These are phyloP conservation scores for Ploettnerulaceae sp. DNA, from an alignment of 2,329 filamentous ascomycete genomes.

Conservation along the genomic window DNA sequence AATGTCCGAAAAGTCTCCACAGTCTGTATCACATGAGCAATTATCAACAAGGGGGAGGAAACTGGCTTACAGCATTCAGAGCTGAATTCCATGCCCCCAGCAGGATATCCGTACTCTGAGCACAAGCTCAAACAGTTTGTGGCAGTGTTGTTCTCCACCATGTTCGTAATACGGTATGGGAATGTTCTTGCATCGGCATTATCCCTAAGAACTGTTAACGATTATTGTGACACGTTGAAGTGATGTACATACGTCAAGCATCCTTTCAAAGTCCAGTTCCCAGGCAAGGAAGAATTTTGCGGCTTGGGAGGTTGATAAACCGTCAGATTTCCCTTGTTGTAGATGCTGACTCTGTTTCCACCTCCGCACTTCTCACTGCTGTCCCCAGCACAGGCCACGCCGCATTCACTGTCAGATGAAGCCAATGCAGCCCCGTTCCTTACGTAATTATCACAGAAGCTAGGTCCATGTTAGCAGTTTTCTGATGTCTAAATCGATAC, in stretches of 20 bases:
- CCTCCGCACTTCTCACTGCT: slow-evolving; percentile 22
- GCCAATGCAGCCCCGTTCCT: too few relatives aligned
- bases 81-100: slow-evolving; percentile 19
- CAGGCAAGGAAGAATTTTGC: slow-evolving; percentile 20
- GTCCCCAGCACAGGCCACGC: too few relatives aligned
- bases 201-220: too few relatives aligned
- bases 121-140: slow-evolving; percentile 13
- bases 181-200: too few relatives aligned
- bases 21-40: too few relatives aligned
- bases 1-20: too few relatives aligned
- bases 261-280: slow-evolving; percentile 19
- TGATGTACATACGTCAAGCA: too few relatives aligned
- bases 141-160: slow-evolving; percentile 13
- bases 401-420: too few relatives aligned
- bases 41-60: slow-evolving; percentile 13
- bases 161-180: slow-evolving; percentile 18
- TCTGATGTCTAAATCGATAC: too few relatives aligned
- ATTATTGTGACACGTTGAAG: too few relatives aligned
- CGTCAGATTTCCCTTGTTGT: background rate
- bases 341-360: slow-evolving; percentile 19
- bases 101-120: slow-evolving; percentile 19
- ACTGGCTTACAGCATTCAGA: slow-evolving; percentile 21
- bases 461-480: too few relatives aligned
- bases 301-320: slow-evolving; percentile 8
- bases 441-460: too few relatives aligned